phyloP scores from a whole-genome alignment of 441 rosid genomes.

The Omphalea diandra region DNA sequence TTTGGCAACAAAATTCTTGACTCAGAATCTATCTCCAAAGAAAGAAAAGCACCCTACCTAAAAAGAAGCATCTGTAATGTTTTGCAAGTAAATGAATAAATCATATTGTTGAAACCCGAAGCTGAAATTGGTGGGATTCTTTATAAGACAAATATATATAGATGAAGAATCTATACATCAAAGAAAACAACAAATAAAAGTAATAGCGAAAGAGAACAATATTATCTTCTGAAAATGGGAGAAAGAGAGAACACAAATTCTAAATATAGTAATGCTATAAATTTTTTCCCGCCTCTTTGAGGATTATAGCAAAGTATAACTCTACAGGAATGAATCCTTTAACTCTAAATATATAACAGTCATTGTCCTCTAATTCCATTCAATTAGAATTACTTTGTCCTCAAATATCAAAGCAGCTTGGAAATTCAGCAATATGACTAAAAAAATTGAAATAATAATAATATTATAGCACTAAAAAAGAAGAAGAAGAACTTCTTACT shows the following conservation, averaged over 20 bases:
- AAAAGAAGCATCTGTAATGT: too few relatives aligned
- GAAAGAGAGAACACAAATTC: too few relatives aligned
- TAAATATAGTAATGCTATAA: too few relatives aligned
- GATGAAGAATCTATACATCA: not conserved
- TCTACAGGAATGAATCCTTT: not conserved
- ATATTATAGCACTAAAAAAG: not conserved
- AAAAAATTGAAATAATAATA: not conserved
- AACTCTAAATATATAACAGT: not conserved
- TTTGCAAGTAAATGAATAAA: not conserved
- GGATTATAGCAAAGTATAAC: not conserved
- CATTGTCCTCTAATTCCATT: not conserved
- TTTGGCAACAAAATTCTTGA: too few relatives aligned
- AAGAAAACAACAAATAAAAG: too few relatives aligned
- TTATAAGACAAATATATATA: not conserved
- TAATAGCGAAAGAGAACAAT: too few relatives aligned
- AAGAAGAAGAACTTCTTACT: conserved; percentile 26
- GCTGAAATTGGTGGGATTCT: not conserved
- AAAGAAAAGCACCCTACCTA: too few relatives aligned
- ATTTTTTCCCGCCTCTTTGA: not conserved
- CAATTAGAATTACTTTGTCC: not conserved
- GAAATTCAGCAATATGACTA: not conserved
- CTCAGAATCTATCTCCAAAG: too few relatives aligned
- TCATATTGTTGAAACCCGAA: not conserved
- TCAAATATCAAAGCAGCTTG: not conserved
- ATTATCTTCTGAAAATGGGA: not conserved